Percentiles rank a stretch among this genome's conserved stretches.
phyloP scores from a whole-genome alignment of 2,329 filamentous ascomycete species.

The Xylariaceae sp. region DNA sequence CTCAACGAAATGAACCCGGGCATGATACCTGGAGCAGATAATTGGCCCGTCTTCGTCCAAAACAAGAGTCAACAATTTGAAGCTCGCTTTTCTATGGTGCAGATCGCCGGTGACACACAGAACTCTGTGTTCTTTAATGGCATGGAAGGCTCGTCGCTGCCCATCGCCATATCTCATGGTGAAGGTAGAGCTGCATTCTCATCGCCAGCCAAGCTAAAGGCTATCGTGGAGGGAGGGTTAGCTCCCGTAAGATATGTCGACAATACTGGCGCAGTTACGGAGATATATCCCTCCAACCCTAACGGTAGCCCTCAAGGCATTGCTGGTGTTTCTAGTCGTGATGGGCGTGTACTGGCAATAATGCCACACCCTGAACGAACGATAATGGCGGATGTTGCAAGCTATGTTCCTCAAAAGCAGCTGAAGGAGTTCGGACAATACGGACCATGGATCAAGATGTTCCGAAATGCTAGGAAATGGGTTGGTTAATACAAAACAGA shows the following conservation, averaged over 20 bases:
- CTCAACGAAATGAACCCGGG: constrained; percentile 86
- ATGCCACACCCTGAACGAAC: constrained; percentile 97
- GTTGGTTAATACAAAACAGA: constrained; percentile 61
- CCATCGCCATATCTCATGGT: constrained; percentile 88
- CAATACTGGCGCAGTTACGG: constrained; percentile 77
- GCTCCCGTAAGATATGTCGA: constrained; percentile 85
- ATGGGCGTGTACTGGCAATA: constrained; percentile 83
- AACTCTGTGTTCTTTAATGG: constrained; percentile 88
- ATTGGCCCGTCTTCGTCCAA: constrained; percentile 66
- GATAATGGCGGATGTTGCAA: constrained; percentile 78
- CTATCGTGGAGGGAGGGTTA: constrained; percentile 69
- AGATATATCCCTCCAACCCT: constrained; percentile 86
- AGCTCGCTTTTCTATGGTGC: constrained; percentile 84
- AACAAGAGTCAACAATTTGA: constrained; percentile 92
- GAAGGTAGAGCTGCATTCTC: constrained; percentile 83
- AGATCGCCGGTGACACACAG: constrained; percentile 68
- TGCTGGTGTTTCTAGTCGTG: constrained; percentile 67
- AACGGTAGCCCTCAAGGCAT: constrained; percentile 86
- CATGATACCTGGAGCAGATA: constrained; percentile 78
- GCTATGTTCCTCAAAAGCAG: constrained; percentile 69
- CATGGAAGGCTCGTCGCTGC: constrained; percentile 82
- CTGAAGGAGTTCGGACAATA: constrained; percentile 76
- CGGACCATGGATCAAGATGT: constrained; percentile 85
- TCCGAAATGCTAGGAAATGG: constrained; percentile 88
- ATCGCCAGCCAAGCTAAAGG: constrained; percentile 57